phyloP scores from a whole-genome alignment of 495 filamentous ascomycete species.

The Penicillium cosmopolitanum region DNA sequence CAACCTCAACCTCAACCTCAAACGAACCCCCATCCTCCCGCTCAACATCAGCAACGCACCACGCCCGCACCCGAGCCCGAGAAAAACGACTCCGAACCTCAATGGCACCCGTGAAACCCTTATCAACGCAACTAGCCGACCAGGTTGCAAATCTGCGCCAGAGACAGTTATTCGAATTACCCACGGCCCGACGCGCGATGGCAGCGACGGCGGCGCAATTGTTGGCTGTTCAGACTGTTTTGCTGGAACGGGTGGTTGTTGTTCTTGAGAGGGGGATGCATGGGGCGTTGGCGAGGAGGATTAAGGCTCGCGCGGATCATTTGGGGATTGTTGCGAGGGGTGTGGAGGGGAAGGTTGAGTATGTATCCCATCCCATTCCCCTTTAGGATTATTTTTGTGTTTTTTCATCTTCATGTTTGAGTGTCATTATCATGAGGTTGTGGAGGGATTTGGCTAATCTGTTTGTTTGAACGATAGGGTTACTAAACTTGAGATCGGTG shows the following conservation, averaged over 20 bases:
- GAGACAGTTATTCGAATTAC: constrained; percentile 38
- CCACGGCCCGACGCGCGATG: constrained; percentile 39
- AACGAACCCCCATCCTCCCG: not conserved
- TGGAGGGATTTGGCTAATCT: not conserved
- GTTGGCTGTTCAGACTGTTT: constrained; percentile 32
- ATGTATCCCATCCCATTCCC: constrained; percentile 29
- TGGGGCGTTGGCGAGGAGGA: constrained; percentile 61
- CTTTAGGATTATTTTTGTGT: not conserved
- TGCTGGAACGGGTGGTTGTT: constrained; percentile 46
- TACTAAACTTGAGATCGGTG: constrained; percentile 42
- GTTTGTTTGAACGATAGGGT: constrained; percentile 30
- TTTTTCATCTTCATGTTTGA: too few species aligned
- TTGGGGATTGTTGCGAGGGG: constrained; percentile 62
- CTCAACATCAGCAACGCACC: constrained; percentile 19
- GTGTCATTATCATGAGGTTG: too few species aligned
- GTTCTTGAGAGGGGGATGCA: constrained; percentile 65
- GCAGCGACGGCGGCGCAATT: constrained; percentile 43
- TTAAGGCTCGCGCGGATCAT: constrained; percentile 57
- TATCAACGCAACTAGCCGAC: constrained; percentile 33
- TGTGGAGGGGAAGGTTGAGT: constrained; percentile 55
- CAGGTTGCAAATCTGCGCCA: constrained; percentile 33
- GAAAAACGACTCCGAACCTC: constrained; percentile 32
- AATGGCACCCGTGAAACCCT: constrained; percentile 25
- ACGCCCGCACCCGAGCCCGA: constrained; percentile 32
- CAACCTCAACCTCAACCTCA: not conserved